Base-by-base conservation (phyloP, 371 early-diverging fungal species). In the Haplosporangium sp. region DNA sequence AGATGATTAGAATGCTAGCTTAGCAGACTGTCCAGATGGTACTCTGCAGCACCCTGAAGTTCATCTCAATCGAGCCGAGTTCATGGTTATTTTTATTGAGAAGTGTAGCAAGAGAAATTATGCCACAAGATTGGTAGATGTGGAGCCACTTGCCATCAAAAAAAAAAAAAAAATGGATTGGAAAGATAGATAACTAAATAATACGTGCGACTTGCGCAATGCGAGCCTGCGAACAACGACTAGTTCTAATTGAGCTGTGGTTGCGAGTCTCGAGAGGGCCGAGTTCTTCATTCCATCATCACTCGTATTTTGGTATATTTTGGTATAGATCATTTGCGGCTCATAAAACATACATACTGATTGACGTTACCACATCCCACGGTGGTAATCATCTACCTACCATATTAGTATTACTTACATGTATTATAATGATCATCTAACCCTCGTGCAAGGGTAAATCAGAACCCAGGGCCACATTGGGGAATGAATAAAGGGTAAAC, bases 41-140 rank as follows among this genome's bases (percentile, higher is more conserved):
- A 69, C 84, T 11, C 67, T 86, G 11, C 59, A 53, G 19, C 83
- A 85, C 61, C 85, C 85, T 68, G 85, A 86, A 52, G 74, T 81
- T 9, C 86, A 86, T 66, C 59, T 86, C 64, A 75, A 76, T 65
- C 65, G 20, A 84, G 81, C 59, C 65, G 63, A 19, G 62, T 59
- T 13, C 85, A 86, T 61, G 67, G 82, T 1, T 63, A 64, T 11
- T 77, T 27, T 27, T 27, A 27, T 27, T 27, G 27, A 27, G 27
- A 69, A 47, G 82, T 81, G 20, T 74, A 72, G 35, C 71, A 65
- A 20, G 65, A 71, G 63, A 71, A 65, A 40, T 37, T 44, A 48
- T 60, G 44, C 38, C 35, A 44, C 8, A 48, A 7, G 38, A 44
- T 3, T 15, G 7, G 4, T 37, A 27, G 10, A 6, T 2, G 19